Percentiles rank a stretch among this genome's conserved stretches.
phyloP scores from a whole-genome alignment of 202 grass and related monocot species.

The Schoenoplectus triqueter region DNA sequence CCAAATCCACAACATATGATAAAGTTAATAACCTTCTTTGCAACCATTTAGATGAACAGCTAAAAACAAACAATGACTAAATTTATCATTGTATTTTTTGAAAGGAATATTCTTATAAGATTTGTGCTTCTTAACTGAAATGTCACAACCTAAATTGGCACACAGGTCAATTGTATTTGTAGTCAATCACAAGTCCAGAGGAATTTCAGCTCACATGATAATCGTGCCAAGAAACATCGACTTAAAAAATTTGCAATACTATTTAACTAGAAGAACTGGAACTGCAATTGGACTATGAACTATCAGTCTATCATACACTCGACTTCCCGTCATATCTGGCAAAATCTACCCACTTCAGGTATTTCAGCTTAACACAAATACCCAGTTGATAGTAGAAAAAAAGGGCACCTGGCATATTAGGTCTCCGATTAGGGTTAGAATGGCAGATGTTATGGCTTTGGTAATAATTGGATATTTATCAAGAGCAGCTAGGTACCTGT shows the following conservation, averaged over 20 bases:
- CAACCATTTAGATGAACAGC: background rate
- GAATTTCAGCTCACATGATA: background rate
- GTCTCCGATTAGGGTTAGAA: conserved; percentile 80
- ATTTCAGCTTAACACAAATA: background rate
- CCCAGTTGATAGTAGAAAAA: background rate
- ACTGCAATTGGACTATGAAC: background rate
- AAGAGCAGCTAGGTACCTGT: conserved; percentile 73
- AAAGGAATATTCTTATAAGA: background rate
- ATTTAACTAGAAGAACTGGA: background rate
- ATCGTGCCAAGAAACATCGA: background rate
- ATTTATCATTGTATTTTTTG: background rate
- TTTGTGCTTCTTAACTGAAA: background rate
- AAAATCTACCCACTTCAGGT: conserved; percentile 12
- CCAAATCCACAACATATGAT: background rate
- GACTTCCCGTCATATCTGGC: background rate
- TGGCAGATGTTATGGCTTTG: conserved; percentile 83
- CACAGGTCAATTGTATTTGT: background rate
- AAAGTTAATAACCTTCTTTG: background rate
- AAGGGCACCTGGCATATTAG: conserved; percentile 79
- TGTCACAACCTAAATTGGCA: background rate
- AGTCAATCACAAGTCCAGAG: background rate
- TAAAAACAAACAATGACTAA: background rate
- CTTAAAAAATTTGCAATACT: background rate
- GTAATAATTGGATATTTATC: conserved; percentile 80
- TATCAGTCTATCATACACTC: background rate